A percentile compares a stretch with the other conserved stretches of the same genome.
Conservation (phyloP, 192 early-diverging fungal genomes). For the Linnemannia hyalina region DNA sequence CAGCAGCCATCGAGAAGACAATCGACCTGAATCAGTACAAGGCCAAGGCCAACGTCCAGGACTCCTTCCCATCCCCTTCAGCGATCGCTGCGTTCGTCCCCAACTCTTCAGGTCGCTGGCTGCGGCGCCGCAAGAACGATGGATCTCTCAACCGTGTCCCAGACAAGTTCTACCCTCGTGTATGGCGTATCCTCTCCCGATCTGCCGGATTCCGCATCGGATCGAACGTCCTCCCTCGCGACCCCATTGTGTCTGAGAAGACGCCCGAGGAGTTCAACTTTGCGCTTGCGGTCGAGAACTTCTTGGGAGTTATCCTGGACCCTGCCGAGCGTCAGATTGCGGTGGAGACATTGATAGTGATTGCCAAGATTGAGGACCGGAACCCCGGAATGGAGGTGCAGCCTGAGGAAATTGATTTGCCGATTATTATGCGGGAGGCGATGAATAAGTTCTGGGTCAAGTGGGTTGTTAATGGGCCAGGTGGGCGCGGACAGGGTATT, state of each 20-base stretch:
- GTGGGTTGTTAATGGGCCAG: constrained; percentile 70
- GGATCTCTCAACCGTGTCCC: constrained; percentile 90
- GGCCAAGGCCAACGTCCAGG: constrained; percentile 43
- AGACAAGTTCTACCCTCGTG: constrained; percentile 80
- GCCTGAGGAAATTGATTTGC: constrained; percentile 68
- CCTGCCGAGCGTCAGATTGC: constrained; percentile 86
- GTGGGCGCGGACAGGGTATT: constrained; percentile 30
- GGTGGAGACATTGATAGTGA: constrained; percentile 76
- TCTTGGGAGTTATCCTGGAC: constrained; percentile 79
- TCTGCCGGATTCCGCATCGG: constrained; percentile 72
- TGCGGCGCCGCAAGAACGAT: constrained; percentile 84
- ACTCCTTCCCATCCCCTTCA: constrained; percentile 33
- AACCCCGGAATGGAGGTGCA: constrained; percentile 69
- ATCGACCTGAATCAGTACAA: constrained; percentile 64
- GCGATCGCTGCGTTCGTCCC: constrained; percentile 59
- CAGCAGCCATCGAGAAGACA: constrained; percentile 64
- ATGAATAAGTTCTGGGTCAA: constrained; percentile 75
- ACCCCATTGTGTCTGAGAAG: constrained; percentile 87
- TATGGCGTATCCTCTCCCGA: constrained; percentile 77
- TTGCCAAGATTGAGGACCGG: constrained; percentile 73
- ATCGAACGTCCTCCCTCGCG: constrained; percentile 69
- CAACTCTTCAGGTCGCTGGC: constrained; percentile 72
- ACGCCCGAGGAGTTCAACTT: constrained; percentile 90
- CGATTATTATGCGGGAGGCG: constrained; percentile 74
- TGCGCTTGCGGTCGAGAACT: constrained; percentile 80